phyloP scores from a whole-genome alignment of 1,284 basidiomycete species.

The Malassezia equina region DNA sequence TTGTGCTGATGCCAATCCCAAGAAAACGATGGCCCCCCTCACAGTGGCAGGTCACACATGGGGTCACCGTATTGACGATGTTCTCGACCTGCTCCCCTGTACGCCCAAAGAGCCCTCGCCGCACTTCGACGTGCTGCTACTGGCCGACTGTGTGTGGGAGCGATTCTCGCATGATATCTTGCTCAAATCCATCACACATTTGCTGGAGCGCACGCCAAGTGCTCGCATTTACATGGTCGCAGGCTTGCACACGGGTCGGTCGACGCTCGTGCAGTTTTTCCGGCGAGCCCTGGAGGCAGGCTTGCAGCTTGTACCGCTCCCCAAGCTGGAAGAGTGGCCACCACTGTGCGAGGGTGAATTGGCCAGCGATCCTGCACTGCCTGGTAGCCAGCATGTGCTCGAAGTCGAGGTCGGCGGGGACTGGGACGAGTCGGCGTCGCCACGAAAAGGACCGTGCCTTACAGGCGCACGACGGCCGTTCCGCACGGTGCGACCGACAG shows the following conservation, averaged over 20 bases:
- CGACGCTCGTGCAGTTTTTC: conserved; percentile 33
- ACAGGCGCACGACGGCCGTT: conserved; percentile 17
- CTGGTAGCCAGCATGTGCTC: conserved; percentile 19
- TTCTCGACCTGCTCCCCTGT: conserved; percentile 29
- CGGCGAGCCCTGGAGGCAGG: conserved; percentile 24
- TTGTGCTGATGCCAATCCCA: conserved; percentile 12
- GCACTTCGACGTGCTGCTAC: conserved; percentile 28
- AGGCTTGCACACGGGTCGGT: conserved; percentile 41
- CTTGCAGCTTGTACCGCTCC: conserved; percentile 21
- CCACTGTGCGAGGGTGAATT: not conserved
- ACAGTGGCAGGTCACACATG: conserved; percentile 38
- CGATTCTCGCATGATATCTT: conserved; percentile 36
- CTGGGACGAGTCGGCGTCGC: not conserved
- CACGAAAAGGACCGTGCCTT: conserved; percentile 6
- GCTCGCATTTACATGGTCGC: conserved; percentile 39
- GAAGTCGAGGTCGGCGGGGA: conserved; percentile 29
- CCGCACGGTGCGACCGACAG: not conserved
- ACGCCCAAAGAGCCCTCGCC: not conserved
- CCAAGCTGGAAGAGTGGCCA: conserved; percentile 16
- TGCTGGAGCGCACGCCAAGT: conserved; percentile 13
- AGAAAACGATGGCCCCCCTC: not conserved
- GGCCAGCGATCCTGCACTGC: not conserved
- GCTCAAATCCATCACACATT: conserved; percentile 25
- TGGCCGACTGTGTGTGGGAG: conserved; percentile 47
- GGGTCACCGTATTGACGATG: conserved; percentile 33